phyloP scores from a whole-genome alignment of 495 filamentous ascomycete species.

The Polyplosphaeria fusca region DNA sequence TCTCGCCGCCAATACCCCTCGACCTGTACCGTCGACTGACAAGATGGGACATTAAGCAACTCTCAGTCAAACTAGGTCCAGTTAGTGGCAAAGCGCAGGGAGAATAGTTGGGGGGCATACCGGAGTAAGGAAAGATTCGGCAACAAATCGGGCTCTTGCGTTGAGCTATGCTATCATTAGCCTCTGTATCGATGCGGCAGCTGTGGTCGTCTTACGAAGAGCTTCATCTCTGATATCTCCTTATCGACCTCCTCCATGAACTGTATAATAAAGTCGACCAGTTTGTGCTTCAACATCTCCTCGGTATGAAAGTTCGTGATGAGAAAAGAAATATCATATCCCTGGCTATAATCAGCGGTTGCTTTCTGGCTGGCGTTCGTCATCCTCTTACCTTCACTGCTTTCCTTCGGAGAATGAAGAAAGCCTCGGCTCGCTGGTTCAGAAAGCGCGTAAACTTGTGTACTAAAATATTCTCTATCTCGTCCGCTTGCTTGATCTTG shows the following conservation, averaged over 20 bases:
- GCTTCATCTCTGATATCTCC: constrained; percentile 99
- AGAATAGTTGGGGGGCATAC: constrained; percentile 62
- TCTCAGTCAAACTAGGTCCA: too few species aligned
- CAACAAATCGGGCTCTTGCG: constrained; percentile 94
- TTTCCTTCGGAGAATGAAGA: constrained; percentile 94
- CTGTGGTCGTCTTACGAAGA: constrained; percentile 69
- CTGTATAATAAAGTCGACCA: constrained; percentile 97
- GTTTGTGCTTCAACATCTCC: constrained; percentile 95
- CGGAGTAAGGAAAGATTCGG: constrained; percentile 94
- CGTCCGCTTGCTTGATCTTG: constrained; percentile 98
- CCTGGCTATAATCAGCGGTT: constrained; percentile 50
- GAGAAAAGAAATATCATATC: constrained; percentile 97
- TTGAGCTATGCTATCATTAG: constrained; percentile 65
- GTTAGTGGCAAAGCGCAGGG: too few species aligned
- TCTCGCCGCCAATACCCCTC: too few species aligned
- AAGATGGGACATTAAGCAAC: too few species aligned
- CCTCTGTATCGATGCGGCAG: neutral
- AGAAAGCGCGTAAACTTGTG: constrained; percentile 98
- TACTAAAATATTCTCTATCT: constrained; percentile 95
- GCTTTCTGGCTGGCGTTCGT: neutral
- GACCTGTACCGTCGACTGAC: too few species aligned
- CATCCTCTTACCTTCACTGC: constrained; percentile 71
- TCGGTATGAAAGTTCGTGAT: constrained; percentile 99
- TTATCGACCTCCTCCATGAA: constrained; percentile 99
- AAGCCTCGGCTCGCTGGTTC: constrained; percentile 92